Percentiles rank a stretch among this genome's conserved stretches.
phyloP scores from a whole-genome alignment of 305 asterid genomes.

The Fraxinus latifolia region DNA sequence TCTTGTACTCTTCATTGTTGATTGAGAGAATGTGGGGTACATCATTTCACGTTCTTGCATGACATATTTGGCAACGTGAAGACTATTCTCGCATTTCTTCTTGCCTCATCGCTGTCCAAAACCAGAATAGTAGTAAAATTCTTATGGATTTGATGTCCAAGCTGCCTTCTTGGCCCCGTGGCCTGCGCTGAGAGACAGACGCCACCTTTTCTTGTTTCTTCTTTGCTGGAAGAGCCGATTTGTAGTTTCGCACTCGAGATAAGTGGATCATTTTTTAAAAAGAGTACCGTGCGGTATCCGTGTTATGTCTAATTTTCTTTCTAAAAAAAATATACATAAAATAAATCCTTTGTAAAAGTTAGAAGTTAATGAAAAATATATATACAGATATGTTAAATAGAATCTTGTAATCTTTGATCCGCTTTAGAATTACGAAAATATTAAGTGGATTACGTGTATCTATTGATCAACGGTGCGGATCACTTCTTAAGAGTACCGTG shows the following conservation, averaged over 20 bases:
- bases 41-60: not conserved
- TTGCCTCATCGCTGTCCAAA: constrained; percentile 26
- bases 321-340: too few relatives aligned
- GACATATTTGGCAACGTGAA: not conserved
- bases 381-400: too few relatives aligned
- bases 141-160: constrained; percentile 31
- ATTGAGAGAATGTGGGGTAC: not conserved
- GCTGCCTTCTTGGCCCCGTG: constrained; percentile 23
- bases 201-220: constrained; percentile 7
- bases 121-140: constrained; percentile 43
- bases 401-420: too few relatives aligned
- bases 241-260: not conserved
- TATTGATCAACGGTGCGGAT: too few relatives aligned
- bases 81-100: constrained; percentile 7
- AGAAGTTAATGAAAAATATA: too few relatives aligned
- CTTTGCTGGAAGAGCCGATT: not conserved
- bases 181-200: constrained; percentile 16
- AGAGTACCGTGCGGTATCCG: too few relatives aligned
- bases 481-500: too few relatives aligned
- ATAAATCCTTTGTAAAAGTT: too few relatives aligned
- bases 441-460: too few relatives aligned
- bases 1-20: not conserved
- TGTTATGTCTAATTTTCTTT: too few relatives aligned
- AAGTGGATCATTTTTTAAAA: not conserved
- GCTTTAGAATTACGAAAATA: too few relatives aligned